Conservation (phyloP, 2,329 filamentous ascomycete species). For the Beauveria bassiana region DNA sequence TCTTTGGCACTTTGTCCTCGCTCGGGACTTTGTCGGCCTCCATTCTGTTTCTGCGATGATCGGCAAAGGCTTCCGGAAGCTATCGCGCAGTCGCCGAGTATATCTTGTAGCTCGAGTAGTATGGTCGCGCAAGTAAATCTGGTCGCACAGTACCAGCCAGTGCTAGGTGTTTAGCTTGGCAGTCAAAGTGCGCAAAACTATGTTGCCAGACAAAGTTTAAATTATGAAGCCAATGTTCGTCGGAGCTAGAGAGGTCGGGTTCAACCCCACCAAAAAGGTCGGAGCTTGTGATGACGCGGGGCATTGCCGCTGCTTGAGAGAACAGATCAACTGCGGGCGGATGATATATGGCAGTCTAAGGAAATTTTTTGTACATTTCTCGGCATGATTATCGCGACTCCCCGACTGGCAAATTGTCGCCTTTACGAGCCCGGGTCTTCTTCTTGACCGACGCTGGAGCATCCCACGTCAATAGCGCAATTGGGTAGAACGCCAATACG, state of each 20-base stretch:
- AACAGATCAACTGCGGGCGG: not conserved
- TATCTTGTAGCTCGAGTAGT: not conserved
- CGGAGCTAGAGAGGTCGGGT: not conserved
- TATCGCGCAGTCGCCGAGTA: not conserved
- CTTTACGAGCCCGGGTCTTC: no score
- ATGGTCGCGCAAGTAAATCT: not conserved
- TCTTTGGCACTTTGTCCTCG: not conserved
- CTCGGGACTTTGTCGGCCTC: not conserved
- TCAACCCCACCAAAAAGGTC: constrained; percentile 7
- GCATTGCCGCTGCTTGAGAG: not conserved
- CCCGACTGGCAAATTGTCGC: no score
- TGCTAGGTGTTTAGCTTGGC: not conserved
- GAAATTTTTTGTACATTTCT: not conserved
- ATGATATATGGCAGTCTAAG: not conserved
- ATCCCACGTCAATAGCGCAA: no score
- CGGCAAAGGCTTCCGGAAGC: not conserved
- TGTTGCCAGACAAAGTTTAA: not conserved
- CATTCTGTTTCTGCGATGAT: not conserved
- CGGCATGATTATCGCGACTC: not conserved
- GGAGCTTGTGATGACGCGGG: constrained; percentile 1
- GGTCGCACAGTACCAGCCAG: not conserved
- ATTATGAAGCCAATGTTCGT: not conserved
- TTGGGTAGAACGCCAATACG: no score
- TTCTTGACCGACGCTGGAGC: no score
- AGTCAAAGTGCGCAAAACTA: not conserved